Evolutionary conservation across 768 basidiomycete genomes (phyloP).

Genomic region (Serendipita vermifera): DNA sequence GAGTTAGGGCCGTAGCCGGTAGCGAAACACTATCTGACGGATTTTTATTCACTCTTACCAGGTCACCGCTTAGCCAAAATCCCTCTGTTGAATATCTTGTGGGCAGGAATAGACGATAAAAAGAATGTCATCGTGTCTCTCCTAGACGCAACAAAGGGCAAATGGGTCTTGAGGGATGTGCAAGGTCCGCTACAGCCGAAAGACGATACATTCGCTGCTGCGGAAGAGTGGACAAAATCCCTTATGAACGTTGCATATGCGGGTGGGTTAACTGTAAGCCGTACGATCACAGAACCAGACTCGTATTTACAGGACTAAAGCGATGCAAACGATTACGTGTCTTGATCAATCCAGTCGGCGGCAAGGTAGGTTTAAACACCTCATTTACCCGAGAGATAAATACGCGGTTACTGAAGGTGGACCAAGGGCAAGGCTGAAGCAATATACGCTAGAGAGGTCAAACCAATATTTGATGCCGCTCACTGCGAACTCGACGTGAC

Average conservation of each 20-base stretch:
- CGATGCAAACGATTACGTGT: constrained; percentile 47
- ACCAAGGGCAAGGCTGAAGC: constrained; percentile 46
- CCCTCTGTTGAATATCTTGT: constrained; percentile 33
- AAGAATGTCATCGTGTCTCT: constrained; percentile 33
- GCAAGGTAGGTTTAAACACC: constrained; percentile 39
- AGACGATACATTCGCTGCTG: no score
- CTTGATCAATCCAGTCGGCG: constrained; percentile 68
- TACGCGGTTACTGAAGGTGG: constrained; percentile 9
- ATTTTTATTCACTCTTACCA: no score
- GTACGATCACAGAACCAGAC: constrained; percentile 8
- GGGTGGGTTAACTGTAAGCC: constrained; percentile 29
- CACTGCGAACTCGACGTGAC: constrained; percentile 48
- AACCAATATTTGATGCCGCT: constrained; percentile 61
- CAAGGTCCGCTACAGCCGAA: no score
- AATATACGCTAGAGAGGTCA: constrained; percentile 44
- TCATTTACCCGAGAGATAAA: background rate
- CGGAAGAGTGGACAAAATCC: constrained; percentile 39
- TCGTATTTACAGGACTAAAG: constrained; percentile 32
- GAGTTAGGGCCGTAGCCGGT: no score
- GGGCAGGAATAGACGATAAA: constrained; percentile 29
- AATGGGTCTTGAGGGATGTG: constrained; percentile 33
- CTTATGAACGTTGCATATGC: constrained; percentile 49
- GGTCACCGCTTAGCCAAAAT: background rate
- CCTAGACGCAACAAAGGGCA: constrained; percentile 33
- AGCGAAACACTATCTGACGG: no score